phyloP scores from a whole-genome alignment of 345 rosid species.

The Salix koriyanagi region DNA sequence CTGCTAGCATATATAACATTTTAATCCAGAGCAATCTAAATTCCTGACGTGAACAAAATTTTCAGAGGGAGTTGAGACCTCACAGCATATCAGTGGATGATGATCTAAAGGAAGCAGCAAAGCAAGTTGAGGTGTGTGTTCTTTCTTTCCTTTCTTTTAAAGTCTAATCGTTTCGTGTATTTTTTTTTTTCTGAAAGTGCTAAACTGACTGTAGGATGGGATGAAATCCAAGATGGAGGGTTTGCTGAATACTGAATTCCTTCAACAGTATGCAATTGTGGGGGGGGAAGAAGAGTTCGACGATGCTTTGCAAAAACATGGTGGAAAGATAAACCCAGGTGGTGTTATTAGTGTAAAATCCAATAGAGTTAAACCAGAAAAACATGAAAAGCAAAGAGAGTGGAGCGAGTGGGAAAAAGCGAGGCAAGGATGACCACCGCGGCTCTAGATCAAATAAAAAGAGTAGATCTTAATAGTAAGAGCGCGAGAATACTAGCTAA shows the following conservation, averaged over 20 bases:
- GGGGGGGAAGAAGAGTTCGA: conserved; percentile 62
- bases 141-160: not conserved
- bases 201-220: conserved; percentile 41
- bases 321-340: conserved; percentile 49
- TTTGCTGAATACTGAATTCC: conserved; percentile 52
- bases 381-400: conserved; percentile 41
- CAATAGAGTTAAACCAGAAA: conserved; percentile 28
- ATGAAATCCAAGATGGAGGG: conserved; percentile 61
- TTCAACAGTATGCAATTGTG: conserved; percentile 61
- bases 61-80: conserved; percentile 70
- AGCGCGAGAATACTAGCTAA: not conserved
- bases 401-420: conserved; percentile 45
- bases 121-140: conserved; percentile 65
- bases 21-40: not conserved
- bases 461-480: conserved; percentile 31
- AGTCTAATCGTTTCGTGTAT: not conserved
- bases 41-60: not conserved
- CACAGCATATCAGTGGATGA: conserved; percentile 77
- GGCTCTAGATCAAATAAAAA: conserved; percentile 53
- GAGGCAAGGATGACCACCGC: conserved; percentile 41
- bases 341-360: conserved; percentile 69
- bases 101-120: conserved; percentile 80
- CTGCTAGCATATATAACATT: not conserved
- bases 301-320: conserved; percentile 52
- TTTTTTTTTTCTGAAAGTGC: not conserved